Percentiles rank a stretch among this genome's conserved stretches.
Evolutionary conservation across 495 filamentous ascomycete genomes (phyloP).

Genomic region (Aspergillus egyptiacus): DNA sequence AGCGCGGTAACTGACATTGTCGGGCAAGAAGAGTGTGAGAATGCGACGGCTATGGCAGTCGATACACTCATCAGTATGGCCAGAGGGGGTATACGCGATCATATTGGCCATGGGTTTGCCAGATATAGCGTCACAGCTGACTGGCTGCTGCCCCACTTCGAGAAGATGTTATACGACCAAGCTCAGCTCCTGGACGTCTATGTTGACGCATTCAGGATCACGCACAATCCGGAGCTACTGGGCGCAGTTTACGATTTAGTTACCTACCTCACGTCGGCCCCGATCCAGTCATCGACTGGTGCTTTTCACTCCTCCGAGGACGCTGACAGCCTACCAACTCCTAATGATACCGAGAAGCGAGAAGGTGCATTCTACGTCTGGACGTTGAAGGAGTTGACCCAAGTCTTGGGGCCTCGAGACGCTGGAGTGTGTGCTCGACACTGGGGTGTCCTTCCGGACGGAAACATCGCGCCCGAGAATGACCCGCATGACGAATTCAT

Average conservation of each 20-base stretch:
- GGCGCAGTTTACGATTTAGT: slow-evolving; percentile 78
- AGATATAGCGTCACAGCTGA: slow-evolving; percentile 85
- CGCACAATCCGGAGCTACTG: slow-evolving; percentile 63
- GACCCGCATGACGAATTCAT: slow-evolving; percentile 93
- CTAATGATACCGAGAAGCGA: slow-evolving; percentile 73
- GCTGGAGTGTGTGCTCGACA: slow-evolving; percentile 73
- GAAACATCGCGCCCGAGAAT: slow-evolving; percentile 77
- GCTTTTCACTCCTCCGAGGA: slow-evolving; percentile 90
- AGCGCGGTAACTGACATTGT: slow-evolving; percentile 74
- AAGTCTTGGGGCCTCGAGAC: slow-evolving; percentile 64
- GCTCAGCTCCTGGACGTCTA: slow-evolving; percentile 82
- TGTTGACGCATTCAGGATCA: slow-evolving; percentile 78
- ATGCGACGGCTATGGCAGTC: slow-evolving; percentile 75
- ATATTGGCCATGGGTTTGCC: slow-evolving; percentile 86
- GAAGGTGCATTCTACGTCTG: slow-evolving; percentile 96
- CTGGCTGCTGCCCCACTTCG: slow-evolving; percentile 92
- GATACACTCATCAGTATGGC: slow-evolving; percentile 77
- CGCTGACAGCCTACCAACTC: slow-evolving; percentile 76
- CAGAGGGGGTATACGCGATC: slow-evolving; percentile 83
- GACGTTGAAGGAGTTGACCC: slow-evolving; percentile 82
- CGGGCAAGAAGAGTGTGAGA: slow-evolving; percentile 68
- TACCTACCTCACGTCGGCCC: slow-evolving; percentile 66
- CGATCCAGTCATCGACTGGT: slow-evolving; percentile 59
- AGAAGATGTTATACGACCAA: slow-evolving; percentile 98
- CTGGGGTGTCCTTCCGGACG: slow-evolving; percentile 80